Evolutionary conservation across 1,284 basidiomycete genomes (phyloP).

Genomic region (Clitocybe nebularis): DNA sequence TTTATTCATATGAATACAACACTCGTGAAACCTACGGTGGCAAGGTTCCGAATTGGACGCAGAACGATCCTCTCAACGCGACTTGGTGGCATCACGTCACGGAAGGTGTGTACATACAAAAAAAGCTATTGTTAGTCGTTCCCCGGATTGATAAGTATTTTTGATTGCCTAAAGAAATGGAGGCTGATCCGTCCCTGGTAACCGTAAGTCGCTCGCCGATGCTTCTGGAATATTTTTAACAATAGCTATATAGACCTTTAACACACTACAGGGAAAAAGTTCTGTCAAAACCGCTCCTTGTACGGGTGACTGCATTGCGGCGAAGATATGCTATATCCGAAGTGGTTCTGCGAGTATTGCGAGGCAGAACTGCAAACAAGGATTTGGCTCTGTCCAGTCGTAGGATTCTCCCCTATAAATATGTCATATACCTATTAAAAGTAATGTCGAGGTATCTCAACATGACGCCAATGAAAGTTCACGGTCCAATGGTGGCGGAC

Average conservation of each 20-base stretch:
- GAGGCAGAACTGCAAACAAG: conserved; percentile 52
- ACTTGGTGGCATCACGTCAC: conserved; percentile 84
- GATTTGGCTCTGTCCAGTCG: conserved; percentile 67
- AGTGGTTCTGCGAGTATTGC: conserved; percentile 63
- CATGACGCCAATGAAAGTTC: too few species aligned
- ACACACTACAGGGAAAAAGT: conserved; percentile 68
- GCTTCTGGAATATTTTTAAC: conserved; percentile 1
- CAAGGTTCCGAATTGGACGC: conserved; percentile 59
- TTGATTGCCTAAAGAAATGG: conserved; percentile 49
- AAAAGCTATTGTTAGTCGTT: background rate
- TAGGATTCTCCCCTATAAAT: too few species aligned
- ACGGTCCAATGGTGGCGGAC: too few species aligned
- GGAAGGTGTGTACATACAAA: conserved; percentile 51
- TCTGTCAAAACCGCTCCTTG: conserved; percentile 56
- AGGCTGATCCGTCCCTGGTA: conserved; percentile 52
- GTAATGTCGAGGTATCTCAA: too few species aligned
- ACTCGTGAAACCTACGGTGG: conserved; percentile 66
- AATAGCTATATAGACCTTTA: conserved; percentile 65
- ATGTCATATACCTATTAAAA: too few species aligned
- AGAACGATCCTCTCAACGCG: conserved; percentile 70
- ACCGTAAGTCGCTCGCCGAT: conserved; percentile 36
- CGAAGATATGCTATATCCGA: conserved; percentile 80
- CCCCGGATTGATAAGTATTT: background rate
- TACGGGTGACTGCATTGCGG: conserved; percentile 53
- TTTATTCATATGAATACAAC: conserved; percentile 68